Evolutionary conservation across 2,329 filamentous ascomycete species (phyloP), one percentile per base, ranked within the genome.

Genomic region (Colletotrichum sp.): DNA sequence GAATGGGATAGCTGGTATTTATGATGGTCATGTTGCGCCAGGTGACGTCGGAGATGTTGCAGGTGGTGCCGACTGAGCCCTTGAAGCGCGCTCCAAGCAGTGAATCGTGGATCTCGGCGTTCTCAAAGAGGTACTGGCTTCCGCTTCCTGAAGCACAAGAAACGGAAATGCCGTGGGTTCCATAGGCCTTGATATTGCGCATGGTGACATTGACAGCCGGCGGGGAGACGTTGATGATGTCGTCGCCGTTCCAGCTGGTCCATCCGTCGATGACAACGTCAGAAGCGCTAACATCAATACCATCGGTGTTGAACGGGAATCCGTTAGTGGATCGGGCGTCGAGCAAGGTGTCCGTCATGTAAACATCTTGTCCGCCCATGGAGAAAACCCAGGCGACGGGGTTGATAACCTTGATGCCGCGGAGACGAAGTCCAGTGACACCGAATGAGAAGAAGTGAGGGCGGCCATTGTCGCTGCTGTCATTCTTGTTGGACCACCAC

Each of bases 21-120:
- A 34, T 30, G 15, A 74, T 74, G 43, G 66, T 74, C 25, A 74
- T 70, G 66, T 74, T 74, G 25, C 71, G 56, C 66, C 58, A 74
- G 2, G 66, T 74, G 1, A 74, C 71, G 5, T 74, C 66, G 4
- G 58, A 70, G 28, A 74, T 65, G 25, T 74, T 66, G 36, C 71
- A 70, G 9, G 71, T 74, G 1, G 71, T 74, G 8, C 66, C 71
- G 4, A 74, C 56, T 7, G 66, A 70, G 43, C 71, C 71, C 58
- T 70, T 74, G 66, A 74, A 74, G 10, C 71, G 71, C 9, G 71
- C 71, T 3, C 71, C 71, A 3, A 74, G 18, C 1, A 74, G 32
- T 2, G 71, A 74, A 34, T 74, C 66, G 43, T 64, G 52, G 15
- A 74, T 65, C 15, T 70, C 39, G 5, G 71, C 66, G 32, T 74